Base-by-base conservation (phyloP, 805 yeast genomes). In the Naumovozyma baii region DNA sequence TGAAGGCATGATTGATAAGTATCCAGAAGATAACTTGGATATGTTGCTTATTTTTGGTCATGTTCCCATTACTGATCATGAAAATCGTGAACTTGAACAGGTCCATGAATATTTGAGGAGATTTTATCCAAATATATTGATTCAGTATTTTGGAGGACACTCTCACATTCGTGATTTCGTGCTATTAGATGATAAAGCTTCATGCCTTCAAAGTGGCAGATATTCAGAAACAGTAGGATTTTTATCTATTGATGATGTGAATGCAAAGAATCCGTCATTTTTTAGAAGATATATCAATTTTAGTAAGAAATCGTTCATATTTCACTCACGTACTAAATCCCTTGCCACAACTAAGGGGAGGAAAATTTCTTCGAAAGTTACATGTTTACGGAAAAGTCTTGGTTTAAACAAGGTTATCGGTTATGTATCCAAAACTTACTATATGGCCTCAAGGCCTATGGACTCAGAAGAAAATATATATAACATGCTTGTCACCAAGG, bases 221-320 rank as follows among this genome's bases (percentile, higher is more conserved):
- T 90, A 83, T 56, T 76, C 94, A 54, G 97, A 90, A 57, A 90
- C 97, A 0, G 73, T 83, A n/a, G 97, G 97, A 0, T 90, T 87
- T 72, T 60, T 82, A 10, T 76, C 94, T 18, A 63, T 86, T 17
- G 66, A 70, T 43, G 44, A 63, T 33, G 19, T 46, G 1, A 40
- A 40, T 5, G n/a, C 29, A 14, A 30, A 33, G 14, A 43, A 53
- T 3, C 61, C 65, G 12, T 39, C 33, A 2, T 73, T 72, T 44
- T 55, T 69, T 30, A 70, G 97, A 52, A 68, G 79, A 18, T 88
- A 90, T 61, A 74, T 88, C 43, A 97, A 88, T 56, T 87, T 87
- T 66, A 87, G 80, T 58, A 57, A 72, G 15, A 70, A 74, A 42
- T 81, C 94, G 12, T 82, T 90, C 48, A 56, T 72, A 41, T 69